Percentiles rank a stretch among this genome's conserved stretches.
These are phyloP conservation scores for Ciborinia camelliae DNA, from an alignment of 2,329 filamentous ascomycete species.

Conservation along the genomic window DNA sequence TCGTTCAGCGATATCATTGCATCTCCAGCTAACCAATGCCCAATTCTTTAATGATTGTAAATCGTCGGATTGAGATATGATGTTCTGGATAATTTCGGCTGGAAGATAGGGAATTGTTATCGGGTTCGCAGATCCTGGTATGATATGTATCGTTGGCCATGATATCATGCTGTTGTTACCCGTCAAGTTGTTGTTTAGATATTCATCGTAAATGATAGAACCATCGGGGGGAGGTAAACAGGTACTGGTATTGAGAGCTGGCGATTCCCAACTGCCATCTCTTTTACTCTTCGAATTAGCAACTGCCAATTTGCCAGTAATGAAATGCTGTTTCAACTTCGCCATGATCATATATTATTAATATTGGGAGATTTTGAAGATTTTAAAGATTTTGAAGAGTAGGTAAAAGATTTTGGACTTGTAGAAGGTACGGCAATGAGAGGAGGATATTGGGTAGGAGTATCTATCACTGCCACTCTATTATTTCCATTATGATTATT, in stretches of 20 bases:
- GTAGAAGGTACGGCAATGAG: too few relatives aligned
- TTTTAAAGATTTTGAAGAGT: too few relatives aligned
- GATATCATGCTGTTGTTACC: constrained; percentile 11
- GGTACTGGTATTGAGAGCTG: constrained; percentile 9
- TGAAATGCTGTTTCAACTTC: constrained; percentile 6
- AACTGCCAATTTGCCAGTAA: constrained; percentile 9
- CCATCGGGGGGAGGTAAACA: constrained; percentile 4
- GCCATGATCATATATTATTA: not conserved
- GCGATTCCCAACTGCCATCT: constrained; percentile 15
- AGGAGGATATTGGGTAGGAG: too few relatives aligned
- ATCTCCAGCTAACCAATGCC: constrained; percentile 12
- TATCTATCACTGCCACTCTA: too few relatives aligned
- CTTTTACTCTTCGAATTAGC: constrained; percentile 11
- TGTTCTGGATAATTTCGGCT: constrained; percentile 16
- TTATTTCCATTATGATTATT: too few relatives aligned
- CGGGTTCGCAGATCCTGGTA: constrained; percentile 12
- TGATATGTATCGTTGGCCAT: not conserved
- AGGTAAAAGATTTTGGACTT: too few relatives aligned
- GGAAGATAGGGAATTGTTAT: constrained; percentile 15
- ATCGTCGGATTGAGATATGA: constrained; percentile 17
- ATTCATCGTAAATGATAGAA: constrained; percentile 13
- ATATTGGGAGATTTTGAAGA: too few relatives aligned
- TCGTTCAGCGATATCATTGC: constrained; percentile 17
- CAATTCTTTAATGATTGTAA: constrained; percentile 20
- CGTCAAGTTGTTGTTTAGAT: constrained; percentile 2